Percentiles rank a stretch among this genome's conserved stretches.
Evolutionary conservation across 768 basidiomycete species (phyloP).

Genomic region (Cyathus striatus): DNA sequence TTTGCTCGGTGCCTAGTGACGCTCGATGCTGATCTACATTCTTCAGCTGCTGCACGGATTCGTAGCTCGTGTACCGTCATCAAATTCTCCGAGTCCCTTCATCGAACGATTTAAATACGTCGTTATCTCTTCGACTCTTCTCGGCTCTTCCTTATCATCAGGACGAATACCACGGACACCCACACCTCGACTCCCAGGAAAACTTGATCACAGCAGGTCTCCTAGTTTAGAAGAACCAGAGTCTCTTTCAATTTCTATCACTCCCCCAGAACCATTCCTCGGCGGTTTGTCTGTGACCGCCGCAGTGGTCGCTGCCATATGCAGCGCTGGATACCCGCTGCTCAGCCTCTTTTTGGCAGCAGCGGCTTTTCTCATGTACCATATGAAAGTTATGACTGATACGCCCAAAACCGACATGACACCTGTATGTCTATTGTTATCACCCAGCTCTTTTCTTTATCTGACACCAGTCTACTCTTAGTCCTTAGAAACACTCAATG

Average conservation of each 20-base stretch:
- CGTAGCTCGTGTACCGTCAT: too few relatives aligned
- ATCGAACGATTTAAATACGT: constrained; percentile 82
- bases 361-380: constrained; percentile 31
- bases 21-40: too few relatives aligned
- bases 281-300: constrained; percentile 35
- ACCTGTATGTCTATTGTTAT: constrained; percentile 34
- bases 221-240: constrained; percentile 28
- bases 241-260: constrained; percentile 9
- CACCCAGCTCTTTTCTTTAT: constrained; percentile 1
- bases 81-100: constrained; percentile 42
- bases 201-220: constrained; percentile 39
- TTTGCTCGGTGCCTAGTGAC: not conserved
- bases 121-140: constrained; percentile 73
- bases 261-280: constrained; percentile 30
- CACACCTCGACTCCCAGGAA: constrained; percentile 41
- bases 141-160: constrained; percentile 52
- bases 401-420: constrained; percentile 44
- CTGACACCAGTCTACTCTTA: constrained; percentile 17
- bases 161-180: constrained; percentile 19
- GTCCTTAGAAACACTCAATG: constrained; percentile 63
- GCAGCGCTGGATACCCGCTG: constrained; percentile 39
- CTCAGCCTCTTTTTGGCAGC: constrained; percentile 30
- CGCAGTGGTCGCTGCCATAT: constrained; percentile 30
- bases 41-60: too few relatives aligned
- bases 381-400: constrained; percentile 23